Evolutionary conservation across 805 yeast species (phyloP), one percentile per base, ranked within the genome.

Genomic region (Lipomyces oligophaga): DNA sequence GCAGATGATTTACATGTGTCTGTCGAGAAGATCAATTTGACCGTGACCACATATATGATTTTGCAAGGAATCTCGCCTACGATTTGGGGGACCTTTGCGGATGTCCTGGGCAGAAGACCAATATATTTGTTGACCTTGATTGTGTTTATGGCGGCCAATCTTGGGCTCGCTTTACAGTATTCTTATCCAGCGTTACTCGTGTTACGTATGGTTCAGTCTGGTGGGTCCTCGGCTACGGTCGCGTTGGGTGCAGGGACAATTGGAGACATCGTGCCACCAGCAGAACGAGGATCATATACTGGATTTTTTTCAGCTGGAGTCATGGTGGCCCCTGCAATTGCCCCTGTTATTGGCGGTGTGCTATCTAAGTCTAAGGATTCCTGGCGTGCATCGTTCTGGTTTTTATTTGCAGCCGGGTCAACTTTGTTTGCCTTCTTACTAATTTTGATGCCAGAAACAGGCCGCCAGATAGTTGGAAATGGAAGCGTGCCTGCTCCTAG

Each of bases 341-440:
- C 81, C 1, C 75, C 87, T 18, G 76, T 85, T 5, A 68, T 74
- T 34, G 72, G 73, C 8, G 83, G 88, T 80, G 84, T 84, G 0
- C 63, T 87, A 11, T 85, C 94, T 0, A 67, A 72, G 16, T 65
- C 79, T 1, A 65, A 76, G 21, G 85, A 79, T 60, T 76, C 86
- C 7, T 87, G 96, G 95, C 72, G 95, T 60, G 86, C 90, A 2
- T 83, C 95, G 3, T 90, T 83, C 60, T 87, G 95, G 94, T 79
- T 85, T 43, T 67, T 85, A 66, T 84, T 81, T 18, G 81, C 83
- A 19, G 64, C 83, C 37, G 76, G 85, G 0, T 85, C 81, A 1
- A 63, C 72, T 11, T 74, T 74, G 42, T 68, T 74, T 21, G 18
- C 77, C 0, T 51, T 76, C 39, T 66, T 86, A 30, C 54, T 78